Conservation (phyloP, 208 protist species). For the Crithidia thermophila region DNA sequence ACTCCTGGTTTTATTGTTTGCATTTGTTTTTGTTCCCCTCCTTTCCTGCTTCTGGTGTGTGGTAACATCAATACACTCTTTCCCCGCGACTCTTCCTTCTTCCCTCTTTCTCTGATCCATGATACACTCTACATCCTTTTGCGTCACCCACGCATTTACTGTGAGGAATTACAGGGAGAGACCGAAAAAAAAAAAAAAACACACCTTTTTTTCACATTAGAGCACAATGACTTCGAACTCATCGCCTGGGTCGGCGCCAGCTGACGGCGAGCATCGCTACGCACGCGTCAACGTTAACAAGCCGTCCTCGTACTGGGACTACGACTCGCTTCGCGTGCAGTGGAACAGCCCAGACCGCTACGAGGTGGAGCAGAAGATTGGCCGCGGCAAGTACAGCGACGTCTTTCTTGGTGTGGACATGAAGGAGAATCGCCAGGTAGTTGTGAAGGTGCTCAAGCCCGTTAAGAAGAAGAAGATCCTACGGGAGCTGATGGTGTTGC, state of each 20-base stretch:
- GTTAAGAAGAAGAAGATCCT: constrained; percentile 99
- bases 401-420: constrained; percentile 99
- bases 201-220: too few relatives aligned
- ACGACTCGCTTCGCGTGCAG: constrained; percentile 90
- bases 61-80: too few relatives aligned
- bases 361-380: constrained; percentile 97
- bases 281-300: constrained; percentile 82
- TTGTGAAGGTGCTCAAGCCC: constrained; percentile 99
- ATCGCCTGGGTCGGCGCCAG: constrained; percentile 25
- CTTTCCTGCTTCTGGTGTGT: too few relatives aligned
- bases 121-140: too few relatives aligned
- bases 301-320: constrained; percentile 96
- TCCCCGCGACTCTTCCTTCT: too few relatives aligned
- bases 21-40: too few relatives aligned
- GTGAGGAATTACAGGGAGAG: too few relatives aligned
- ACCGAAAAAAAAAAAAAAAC: constrained; percentile 2
- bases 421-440: constrained; percentile 83
- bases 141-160: too few relatives aligned
- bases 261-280: constrained; percentile 70
- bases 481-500: constrained; percentile 98
- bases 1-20: too few relatives aligned
- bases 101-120: too few relatives aligned
- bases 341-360: constrained; percentile 97
- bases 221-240: constrained; percentile 34
- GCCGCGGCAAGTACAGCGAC: constrained; percentile 99